Percentiles rank a stretch among this genome's conserved stretches.
Evolutionary conservation across 768 basidiomycete genomes (phyloP).

Genomic region (Postia placenta): DNA sequence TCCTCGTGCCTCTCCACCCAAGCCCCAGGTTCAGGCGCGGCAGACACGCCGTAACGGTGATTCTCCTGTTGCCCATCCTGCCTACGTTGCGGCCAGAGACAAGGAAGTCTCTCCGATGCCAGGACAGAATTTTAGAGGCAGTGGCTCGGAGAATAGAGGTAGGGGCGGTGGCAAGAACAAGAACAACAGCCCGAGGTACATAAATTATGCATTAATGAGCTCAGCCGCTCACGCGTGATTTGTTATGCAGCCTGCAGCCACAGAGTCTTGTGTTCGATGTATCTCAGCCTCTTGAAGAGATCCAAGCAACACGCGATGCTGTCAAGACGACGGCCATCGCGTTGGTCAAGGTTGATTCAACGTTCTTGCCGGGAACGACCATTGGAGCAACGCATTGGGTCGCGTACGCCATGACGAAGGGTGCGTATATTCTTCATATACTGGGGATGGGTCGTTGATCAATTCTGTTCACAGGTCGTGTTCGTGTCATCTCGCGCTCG

Average conservation of each 20-base stretch:
- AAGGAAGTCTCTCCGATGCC: constrained; percentile 71
- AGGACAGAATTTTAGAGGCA: constrained; percentile 34
- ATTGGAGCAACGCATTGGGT: constrained; percentile 92
- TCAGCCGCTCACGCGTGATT: no score
- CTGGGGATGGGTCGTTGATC: background rate
- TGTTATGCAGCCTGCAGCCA: constrained; percentile 41
- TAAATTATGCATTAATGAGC: background rate
- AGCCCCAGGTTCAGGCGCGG: constrained; percentile 39
- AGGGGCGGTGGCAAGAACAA: constrained; percentile 36
- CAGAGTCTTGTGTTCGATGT: constrained; percentile 76
- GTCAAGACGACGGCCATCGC: constrained; percentile 90
- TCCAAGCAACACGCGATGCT: constrained; percentile 67
- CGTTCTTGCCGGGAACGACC: constrained; percentile 80
- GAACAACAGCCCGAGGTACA: constrained; percentile 54
- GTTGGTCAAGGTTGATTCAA: constrained; percentile 77
- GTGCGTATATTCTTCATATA: constrained; percentile 24
- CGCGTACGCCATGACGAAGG: constrained; percentile 88
- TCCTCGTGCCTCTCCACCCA: constrained; percentile 64
- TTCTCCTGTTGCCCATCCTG: constrained; percentile 36
- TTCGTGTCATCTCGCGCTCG: constrained; percentile 83
- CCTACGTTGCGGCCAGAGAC: constrained; percentile 41
- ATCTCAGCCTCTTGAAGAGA: constrained; percentile 61
- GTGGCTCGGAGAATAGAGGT: constrained; percentile 30
- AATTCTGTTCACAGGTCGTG: constrained; percentile 45
- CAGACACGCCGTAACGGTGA: constrained; percentile 46